Base-by-base conservation (phyloP, 2,329 filamentous ascomycete species). In the Alternaria incomplexa region DNA sequence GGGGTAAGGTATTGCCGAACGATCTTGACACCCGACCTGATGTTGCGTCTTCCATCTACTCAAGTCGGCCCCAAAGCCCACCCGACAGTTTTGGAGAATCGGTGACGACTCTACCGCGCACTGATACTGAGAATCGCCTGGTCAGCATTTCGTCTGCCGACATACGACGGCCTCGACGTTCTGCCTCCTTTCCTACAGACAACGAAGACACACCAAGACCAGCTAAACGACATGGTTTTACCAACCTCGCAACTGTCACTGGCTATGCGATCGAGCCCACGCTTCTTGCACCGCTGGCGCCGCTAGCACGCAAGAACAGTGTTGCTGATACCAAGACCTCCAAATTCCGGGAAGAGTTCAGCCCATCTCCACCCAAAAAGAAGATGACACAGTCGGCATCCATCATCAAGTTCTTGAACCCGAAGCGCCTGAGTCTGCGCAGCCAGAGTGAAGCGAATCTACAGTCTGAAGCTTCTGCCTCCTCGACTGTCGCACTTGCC, bases 31-130 rank as follows among this genome's bases (percentile, higher is more conserved):
- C 65, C 20, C 63, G 57, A 44, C 52, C 57, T 23, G 70, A 74
- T 58, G 57, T 68, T n/a, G 67, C 68, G 15, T 83, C 81, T 0
- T 83, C 81, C 0, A 71, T 81, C 17, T 83, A 83, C 46, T 81
- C 79, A 2, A 77, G 76, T 28, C 66, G 81, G 67, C 74, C 80
- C 40, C 67, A 80, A 10, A 81, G 80, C 54, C 74, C 76, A n/a
- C 72, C 66, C 13, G 75, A 74, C 10, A 79, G 76, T 56, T 71
- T 69, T 56, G 67, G 64, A 58, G 73, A 65, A 10, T 74, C 72
- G 51, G 65, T 71, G 57, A 53, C 67, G 30, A 74, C 72, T 40
- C 45, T 73, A 12, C 63, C 64, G 20, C 53, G 40, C 20, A 57
- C 53, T 3, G 36, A 51, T n/a, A 65, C 63, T 13, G 55, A 44